Evolutionary conservation across 495 filamentous ascomycete species (phyloP), one percentile per base, ranked within the genome.

Genomic region (Aspergillus asperescens): DNA sequence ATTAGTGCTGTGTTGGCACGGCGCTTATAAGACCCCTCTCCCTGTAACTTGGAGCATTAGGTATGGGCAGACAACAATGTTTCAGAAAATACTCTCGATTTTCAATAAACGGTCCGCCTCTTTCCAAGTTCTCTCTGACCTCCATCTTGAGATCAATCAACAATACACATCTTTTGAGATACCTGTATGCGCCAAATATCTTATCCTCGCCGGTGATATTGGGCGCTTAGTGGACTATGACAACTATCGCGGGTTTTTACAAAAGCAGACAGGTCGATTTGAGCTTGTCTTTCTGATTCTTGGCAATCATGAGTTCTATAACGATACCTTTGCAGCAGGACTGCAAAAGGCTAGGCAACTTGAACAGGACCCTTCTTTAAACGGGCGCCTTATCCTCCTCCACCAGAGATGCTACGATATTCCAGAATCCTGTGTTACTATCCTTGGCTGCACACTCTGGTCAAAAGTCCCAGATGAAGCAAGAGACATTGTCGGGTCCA

Each of bases 271-370:
- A 4, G 49, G 66, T 7, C 60, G 54, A 1, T 83, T 76, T 57
- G 48, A 70, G 19, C 51, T 64, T 1, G 72, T 82, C 0, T 82
- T 78, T 54, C 66, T 82, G 1, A 66, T 82, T 0, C 71, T 79
- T 8, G 82, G 81, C 0, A 82, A 81, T 50, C 79, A 83, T 52
- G 80, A 83, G 55, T 82, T 83, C 65, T 80, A 81, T 58, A 70
- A 73, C 32, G 47, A 64, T 1, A 59, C 63, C 7, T 69, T 68
- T 31, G 48, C 52, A 2, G 55, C 61, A 12, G 77, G 67, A 7
- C 50, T 83, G 1, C 54, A 64, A 28, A 64, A 61, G 0, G 81
- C 80, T 1, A 58, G 46, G 38, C 52, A 63, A 6, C 67, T 83
- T 15, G 63, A 74, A 50, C 45, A 60, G 9, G 78, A 83, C 56